Percentiles rank a stretch among this genome's conserved stretches.
These are phyloP conservation scores for Calocybe gambosa DNA, from an alignment of 1,284 basidiomycete genomes.

Conservation along the genomic window DNA sequence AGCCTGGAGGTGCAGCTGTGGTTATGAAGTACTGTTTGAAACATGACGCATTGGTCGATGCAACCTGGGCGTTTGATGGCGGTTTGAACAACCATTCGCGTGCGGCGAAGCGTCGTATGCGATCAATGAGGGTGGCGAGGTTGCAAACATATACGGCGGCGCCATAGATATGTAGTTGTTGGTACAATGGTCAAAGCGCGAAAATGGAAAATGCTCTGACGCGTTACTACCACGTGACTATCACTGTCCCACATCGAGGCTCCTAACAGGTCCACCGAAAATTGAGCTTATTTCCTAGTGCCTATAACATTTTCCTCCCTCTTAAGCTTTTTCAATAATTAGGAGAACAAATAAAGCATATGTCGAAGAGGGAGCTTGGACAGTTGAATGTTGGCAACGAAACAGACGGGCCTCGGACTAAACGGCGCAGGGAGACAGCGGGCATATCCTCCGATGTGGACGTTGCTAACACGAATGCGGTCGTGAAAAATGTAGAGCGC, in stretches of 20 bases:
- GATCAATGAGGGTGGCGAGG: constrained; percentile 25
- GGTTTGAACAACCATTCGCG: constrained; percentile 70
- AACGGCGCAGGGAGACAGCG: constrained; percentile 58
- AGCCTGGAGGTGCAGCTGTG: constrained; percentile 52
- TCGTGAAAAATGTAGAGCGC: constrained; percentile 18
- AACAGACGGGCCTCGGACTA: constrained; percentile 53
- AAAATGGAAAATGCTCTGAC: constrained; percentile 1
- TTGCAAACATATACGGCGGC: constrained; percentile 22
- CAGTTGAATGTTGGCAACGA: constrained; percentile 43
- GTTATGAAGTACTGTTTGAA: constrained; percentile 39
- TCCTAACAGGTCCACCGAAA: constrained; percentile 6
- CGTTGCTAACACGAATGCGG: constrained; percentile 27
- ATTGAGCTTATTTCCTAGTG: constrained; percentile 11
- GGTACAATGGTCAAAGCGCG: too few relatives aligned
- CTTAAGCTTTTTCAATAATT: background rate
- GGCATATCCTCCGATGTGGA: constrained; percentile 32
- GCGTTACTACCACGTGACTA: constrained; percentile 18
- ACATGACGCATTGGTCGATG: constrained; percentile 30
- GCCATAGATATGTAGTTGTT: background rate
- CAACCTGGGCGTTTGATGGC: constrained; percentile 63
- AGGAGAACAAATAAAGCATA: constrained; percentile 18
- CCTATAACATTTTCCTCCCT: background rate
- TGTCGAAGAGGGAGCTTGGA: constrained; percentile 66
- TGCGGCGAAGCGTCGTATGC: constrained; percentile 49
- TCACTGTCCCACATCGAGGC: constrained; percentile 9